Evolutionary conservation across 2,329 filamentous ascomycete species (phyloP).

Genomic region (Paraconiothyrium sp.): DNA sequence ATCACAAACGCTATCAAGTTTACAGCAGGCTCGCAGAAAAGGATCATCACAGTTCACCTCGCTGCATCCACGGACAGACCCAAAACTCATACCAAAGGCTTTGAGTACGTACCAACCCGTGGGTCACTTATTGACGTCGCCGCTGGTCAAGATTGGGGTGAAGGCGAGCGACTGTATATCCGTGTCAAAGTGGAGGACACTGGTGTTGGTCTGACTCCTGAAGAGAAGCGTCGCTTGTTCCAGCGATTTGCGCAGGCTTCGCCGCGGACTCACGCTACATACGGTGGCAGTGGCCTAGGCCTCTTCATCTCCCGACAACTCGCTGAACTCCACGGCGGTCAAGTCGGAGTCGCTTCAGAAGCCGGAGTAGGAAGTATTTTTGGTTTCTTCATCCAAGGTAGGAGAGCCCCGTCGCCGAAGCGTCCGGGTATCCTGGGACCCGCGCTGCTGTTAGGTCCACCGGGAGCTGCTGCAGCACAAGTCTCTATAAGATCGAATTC

Average conservation of each 20-base stretch:
- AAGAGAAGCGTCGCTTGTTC: constrained; percentile 45
- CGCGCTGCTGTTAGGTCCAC: background rate
- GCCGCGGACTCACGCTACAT: constrained; percentile 46
- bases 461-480: background rate
- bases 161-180: constrained; percentile 39
- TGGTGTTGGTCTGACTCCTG: constrained; percentile 11
- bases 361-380: constrained; percentile 45
- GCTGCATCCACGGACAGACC: constrained; percentile 48
- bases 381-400: constrained; percentile 43
- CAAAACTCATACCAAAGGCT: constrained; percentile 27
- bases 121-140: constrained; percentile 27
- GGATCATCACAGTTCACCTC: constrained; percentile 51
- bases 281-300: constrained; percentile 48
- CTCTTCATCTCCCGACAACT: constrained; percentile 49
- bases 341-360: constrained; percentile 45
- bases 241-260: constrained; percentile 46
- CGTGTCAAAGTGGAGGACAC: constrained; percentile 45
- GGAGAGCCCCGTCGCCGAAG: constrained; percentile 9
- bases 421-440: constrained; percentile 11
- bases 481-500: constrained; percentile 5
- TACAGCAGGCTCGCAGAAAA: constrained; percentile 46
- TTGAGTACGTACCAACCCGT: constrained; percentile 40
- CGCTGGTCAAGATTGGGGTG: constrained; percentile 39
- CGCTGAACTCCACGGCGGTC: constrained; percentile 47
- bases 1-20: constrained; percentile 61